Evolutionary conservation across 768 basidiomycete species (phyloP), one percentile per base, ranked within the genome.

Genomic region (Hygrophorus pudorinus): DNA sequence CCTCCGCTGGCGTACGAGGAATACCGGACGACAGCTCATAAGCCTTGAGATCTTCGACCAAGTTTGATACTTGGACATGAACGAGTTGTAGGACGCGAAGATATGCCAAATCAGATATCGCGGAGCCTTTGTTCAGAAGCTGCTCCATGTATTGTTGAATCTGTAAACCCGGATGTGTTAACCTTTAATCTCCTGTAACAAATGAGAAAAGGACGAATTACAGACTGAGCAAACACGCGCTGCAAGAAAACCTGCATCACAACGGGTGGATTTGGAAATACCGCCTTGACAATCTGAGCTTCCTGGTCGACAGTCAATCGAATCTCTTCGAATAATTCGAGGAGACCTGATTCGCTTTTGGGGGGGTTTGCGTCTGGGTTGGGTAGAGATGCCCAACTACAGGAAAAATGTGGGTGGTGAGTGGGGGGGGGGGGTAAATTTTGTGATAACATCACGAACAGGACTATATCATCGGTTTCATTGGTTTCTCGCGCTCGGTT

Each of bases 211-310:
- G 33, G 44, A 45, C 31, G 39, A n/a, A 86, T 52, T 61, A 93
- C 92, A 38, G 91, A 89, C 70, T 97, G 96, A 2, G 93, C 94
- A 64, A 99, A 99, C 1, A 99, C 90, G 28, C 96, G 75, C 56
- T 97, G 96, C 33, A 99, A 60, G 63, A 99, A 98, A 12, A 97
- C 93, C 60, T 96, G 91, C 90, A 98, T 93, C 3, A 99, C 96
- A 12, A 89, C 78, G 13, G 85, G 78, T 7, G 96, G 94, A 53
- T 94, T 91, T 1, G 96, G 96, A 61, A 99, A 99, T 10, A 99
- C 96, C 2, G 92, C 94, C 60, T 96, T 93, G 21, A 99, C 93
- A 42, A 99, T 99, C 57, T 97, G 91, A 0, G 89, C 85, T 63
- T 99, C 96, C 45, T 94, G 92, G 28, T 84, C 87, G 17, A 97